Evolutionary conservation across 192 early-diverging fungal genomes (phyloP).

Genomic region (Linnemannia zychae): DNA sequence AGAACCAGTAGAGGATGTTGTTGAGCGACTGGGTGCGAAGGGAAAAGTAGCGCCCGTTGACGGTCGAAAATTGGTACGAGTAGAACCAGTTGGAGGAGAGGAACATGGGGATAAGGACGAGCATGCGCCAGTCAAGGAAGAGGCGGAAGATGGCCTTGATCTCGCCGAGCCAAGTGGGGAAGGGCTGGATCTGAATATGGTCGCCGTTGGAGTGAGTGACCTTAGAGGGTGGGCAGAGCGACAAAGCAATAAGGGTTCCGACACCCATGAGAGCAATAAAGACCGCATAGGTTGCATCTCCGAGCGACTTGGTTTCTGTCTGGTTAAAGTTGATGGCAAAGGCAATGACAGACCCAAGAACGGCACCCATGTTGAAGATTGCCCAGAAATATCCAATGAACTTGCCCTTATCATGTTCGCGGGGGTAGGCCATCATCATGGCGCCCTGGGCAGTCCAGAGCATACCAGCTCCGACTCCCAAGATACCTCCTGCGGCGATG

Average conservation of each 20-base stretch:
- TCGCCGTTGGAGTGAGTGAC: constrained; percentile 76
- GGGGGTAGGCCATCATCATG: constrained; percentile 87
- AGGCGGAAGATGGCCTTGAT: constrained; percentile 60
- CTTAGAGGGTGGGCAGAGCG: constrained; percentile 63
- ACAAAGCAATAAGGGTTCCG: constrained; percentile 66
- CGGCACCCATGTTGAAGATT: constrained; percentile 82
- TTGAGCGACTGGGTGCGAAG: constrained; percentile 77
- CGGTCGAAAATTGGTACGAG: constrained; percentile 73
- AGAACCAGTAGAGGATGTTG: constrained; percentile 78
- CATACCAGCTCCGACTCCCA: constrained; percentile 85
- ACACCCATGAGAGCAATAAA: constrained; percentile 76
- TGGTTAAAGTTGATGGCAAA: constrained; percentile 76
- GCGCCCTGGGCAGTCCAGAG: constrained; percentile 77
- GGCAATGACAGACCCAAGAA: constrained; percentile 78
- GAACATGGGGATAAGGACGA: constrained; percentile 73
- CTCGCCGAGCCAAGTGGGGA: constrained; percentile 71
- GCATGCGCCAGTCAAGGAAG: constrained; percentile 71
- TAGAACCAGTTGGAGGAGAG: constrained; percentile 82
- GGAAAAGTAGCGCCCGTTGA: constrained; percentile 73
- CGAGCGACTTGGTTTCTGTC: constrained; percentile 58
- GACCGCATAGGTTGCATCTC: constrained; percentile 77
- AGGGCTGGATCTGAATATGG: constrained; percentile 71
- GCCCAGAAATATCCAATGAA: constrained; percentile 88
- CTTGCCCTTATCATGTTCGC: constrained; percentile 78
- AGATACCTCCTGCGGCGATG: constrained; percentile 79